Evolutionary conservation across 805 yeast species (phyloP), one percentile per base, ranked within the genome.

Genomic region (Wickerhamiella allomyrinae): DNA sequence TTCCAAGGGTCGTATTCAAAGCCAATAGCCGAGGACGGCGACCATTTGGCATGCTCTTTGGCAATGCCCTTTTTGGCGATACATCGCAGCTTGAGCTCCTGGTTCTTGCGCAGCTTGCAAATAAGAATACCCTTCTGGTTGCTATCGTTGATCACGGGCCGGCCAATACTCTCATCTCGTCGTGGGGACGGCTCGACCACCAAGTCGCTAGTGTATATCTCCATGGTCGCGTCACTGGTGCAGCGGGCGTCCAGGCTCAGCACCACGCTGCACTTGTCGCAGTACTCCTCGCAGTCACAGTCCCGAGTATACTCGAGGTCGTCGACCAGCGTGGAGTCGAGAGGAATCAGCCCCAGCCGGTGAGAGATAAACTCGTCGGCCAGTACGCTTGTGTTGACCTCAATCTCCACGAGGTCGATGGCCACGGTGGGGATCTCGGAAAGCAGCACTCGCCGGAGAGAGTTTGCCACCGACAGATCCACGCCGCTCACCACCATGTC

Each of bases 1-100:
- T 91, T 91, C 93, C 95, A 89, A n/a, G 99, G 98, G 57, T 89
- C 98, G 57, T 89, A 89, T 61, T 89, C 98, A 55, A 89, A 89
- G 15, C 94, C 96, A 42, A 89, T 74, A 19, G 97, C 97, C 0
- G 96, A 73, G 51, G 94, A 81, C 10, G 98, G 96, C 6, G 91
- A 79, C 99, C 99, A 91, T 58, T 91, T 91, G 39, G 98, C 95
- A 58, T 91, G 99, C 60, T 91, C 99, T 60, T 87, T 87, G 39
- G 95, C 83, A 45, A 86, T 86, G 35, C 97, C 98, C 67, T 91
- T 91, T 63, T 91, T 91, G 42, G 99, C 98, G 48, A 91, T 80
- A 64, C 99, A 91, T 51, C 79, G 78, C 46, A 91, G 66, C 52
- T 79, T 74, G 53, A 91, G 69, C 58, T 89, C 95, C 66, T 91